Conservation (phyloP, 108 stramenopile genomes). For the Nannochloropsis oceanica region DNA sequence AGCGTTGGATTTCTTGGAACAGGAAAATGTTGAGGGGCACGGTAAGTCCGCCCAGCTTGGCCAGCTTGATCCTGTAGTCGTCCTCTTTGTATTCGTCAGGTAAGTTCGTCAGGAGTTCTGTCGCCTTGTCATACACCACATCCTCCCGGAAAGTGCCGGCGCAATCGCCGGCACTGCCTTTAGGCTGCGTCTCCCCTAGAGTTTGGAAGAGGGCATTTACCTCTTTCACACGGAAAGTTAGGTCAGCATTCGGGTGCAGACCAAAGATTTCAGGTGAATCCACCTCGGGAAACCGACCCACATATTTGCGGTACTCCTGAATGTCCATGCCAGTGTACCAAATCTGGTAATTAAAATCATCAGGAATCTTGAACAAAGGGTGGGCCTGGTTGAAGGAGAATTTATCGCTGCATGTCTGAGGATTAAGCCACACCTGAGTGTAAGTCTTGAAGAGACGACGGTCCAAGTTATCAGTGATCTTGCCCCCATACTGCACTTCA, state of each 20-base stretch:
- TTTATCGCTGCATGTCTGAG: constrained; percentile 49
- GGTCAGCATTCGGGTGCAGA: constrained; percentile 77
- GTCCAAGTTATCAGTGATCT: constrained; percentile 75
- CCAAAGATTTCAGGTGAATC: constrained; percentile 82
- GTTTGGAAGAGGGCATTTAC: constrained; percentile 57
- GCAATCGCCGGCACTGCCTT: constrained; percentile 48
- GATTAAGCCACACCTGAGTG: constrained; percentile 63
- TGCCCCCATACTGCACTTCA: constrained; percentile 83
- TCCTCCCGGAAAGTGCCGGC: constrained; percentile 56
- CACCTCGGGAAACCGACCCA: constrained; percentile 58
- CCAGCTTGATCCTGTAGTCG: constrained; percentile 60
- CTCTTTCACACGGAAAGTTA: constrained; percentile 70
- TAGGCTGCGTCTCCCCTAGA: constrained; percentile 69
- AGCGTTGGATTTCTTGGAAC: constrained; percentile 68
- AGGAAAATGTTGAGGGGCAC: constrained; percentile 72
- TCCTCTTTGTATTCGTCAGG: constrained; percentile 68
- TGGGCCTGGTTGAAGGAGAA: constrained; percentile 55
- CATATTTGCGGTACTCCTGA: constrained; percentile 51
- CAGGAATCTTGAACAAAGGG: constrained; percentile 55
- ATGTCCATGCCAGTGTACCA: constrained; percentile 31
- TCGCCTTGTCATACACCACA: constrained; percentile 54
- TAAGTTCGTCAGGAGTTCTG: constrained; percentile 50
- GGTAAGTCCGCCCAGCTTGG: constrained; percentile 60
- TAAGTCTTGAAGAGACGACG: constrained; percentile 69
- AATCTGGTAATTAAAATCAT: constrained; percentile 58